Percentiles rank a stretch among this genome's conserved stretches.
Conservation (phyloP, 2,329 filamentous ascomycete species). For the Calonectria pseudoreteaudii region DNA sequence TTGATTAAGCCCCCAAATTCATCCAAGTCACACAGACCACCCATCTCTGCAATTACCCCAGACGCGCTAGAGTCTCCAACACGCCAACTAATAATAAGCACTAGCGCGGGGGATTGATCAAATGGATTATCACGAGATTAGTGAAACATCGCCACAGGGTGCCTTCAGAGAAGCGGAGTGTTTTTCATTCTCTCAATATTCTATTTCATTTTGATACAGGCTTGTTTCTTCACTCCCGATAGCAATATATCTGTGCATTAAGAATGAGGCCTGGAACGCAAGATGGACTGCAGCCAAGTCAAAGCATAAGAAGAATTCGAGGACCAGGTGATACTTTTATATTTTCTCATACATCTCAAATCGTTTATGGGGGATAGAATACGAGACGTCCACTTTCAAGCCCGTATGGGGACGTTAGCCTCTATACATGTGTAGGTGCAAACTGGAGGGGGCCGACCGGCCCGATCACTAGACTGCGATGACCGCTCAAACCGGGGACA, state of each 20-base stretch:
- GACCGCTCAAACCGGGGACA: not conserved
- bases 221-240: not conserved
- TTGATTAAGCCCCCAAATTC: not conserved
- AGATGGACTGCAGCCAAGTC: not conserved
- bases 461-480: not conserved
- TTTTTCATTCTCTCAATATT: not conserved
- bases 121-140: fast-evolving
- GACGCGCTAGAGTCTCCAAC: not conserved
- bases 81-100: not conserved
- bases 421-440: not conserved
- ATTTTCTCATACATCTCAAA: not conserved
- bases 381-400: not conserved
- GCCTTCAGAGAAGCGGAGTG: not conserved
- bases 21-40: not conserved
- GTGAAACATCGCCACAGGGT: not conserved
- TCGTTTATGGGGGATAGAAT: not conserved
- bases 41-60: not conserved
- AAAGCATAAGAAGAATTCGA: not conserved
- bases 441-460: not conserved
- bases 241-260: not conserved
- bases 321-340: too few relatives aligned
- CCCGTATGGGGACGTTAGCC: not conserved
- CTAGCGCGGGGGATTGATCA: not conserved
- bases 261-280: not conserved
- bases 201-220: not conserved